Evolutionary conservation across 208 protist genomes (phyloP), one percentile per base, ranked within the genome.

Genomic region (Leishmania amazonensis): DNA sequence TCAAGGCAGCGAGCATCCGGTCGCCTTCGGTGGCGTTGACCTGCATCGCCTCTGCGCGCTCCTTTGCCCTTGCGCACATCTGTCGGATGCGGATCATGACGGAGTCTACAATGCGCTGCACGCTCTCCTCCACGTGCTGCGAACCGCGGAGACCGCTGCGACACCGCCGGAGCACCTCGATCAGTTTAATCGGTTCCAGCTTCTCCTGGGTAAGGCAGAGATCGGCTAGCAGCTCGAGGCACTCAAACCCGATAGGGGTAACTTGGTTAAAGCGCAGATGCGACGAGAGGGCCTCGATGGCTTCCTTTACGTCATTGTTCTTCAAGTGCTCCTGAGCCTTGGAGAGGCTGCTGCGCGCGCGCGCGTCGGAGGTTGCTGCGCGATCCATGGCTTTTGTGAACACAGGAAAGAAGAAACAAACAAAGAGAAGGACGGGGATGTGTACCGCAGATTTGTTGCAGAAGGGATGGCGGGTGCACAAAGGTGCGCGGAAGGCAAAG

Each of bases 151-250:
- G 77, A 31, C 87, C 87, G 24, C 79, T 89, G 79, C 83, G 83
- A 80, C 53, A 71, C 54, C 65, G 89, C 70, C 54, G 83, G 85
- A 79, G 81, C 57, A 86, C 84, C 79, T 81, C 78, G 78, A 82
- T 80, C 81, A 57, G 81, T 79, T 72, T 86, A 72, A 13, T 73
- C 70, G 68, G 65, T 54, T 73, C 62, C 74, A 51, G 76, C 57
- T 86, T 83, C 80, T 85, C 84, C 19, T 86, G 77, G 35, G 83
- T 87, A 53, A 96, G 83, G 54, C 88, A 89, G 31, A 96, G 83
- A 62, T 96, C 89, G 19, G 83, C 84, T 24, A 94, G 89, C 53
- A 94, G 81, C 58, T 91, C 87, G 51, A 96, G 79, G 72, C 90
- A 92, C 68, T 87, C 57, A 53, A 89, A 80, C 65, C 88, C 89